Conservation (phyloP, 768 basidiomycete species). For the Phlegmacium glaucopus region DNA sequence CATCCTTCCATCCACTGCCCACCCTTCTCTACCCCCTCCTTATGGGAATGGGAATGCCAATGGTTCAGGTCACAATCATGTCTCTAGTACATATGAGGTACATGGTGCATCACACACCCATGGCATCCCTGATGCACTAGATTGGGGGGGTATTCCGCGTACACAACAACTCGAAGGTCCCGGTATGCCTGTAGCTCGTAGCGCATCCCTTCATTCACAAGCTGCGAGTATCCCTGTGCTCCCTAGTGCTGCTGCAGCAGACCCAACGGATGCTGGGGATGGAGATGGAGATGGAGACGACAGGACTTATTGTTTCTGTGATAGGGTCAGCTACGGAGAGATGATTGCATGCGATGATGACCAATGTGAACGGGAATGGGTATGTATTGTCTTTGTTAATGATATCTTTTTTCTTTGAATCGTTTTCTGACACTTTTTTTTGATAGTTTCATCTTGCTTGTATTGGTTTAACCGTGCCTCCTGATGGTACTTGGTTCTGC, state of each 20-base stretch:
- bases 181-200: slow-evolving; percentile 69
- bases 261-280: slow-evolving; percentile 41
- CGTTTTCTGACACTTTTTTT: slow-evolving; percentile 1
- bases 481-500: slow-evolving; percentile 77
- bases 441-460: slow-evolving; percentile 77
- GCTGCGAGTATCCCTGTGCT: slow-evolving; percentile 29
- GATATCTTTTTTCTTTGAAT: slow-evolving; percentile 4
- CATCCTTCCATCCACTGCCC: slow-evolving; percentile 47
- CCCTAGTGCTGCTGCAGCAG: slow-evolving; percentile 33
- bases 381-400: slow-evolving; percentile 38
- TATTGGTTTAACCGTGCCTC: slow-evolving; percentile 61
- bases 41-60: slow-evolving; percentile 29
- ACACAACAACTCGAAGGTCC: slow-evolving; percentile 69
- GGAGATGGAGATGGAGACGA: slow-evolving; percentile 59
- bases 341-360: slow-evolving; percentile 93
- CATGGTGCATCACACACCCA: slow-evolving; percentile 26
- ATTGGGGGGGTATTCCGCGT: slow-evolving; percentile 52
- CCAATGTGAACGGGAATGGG: slow-evolving; percentile 87
- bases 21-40: slow-evolving; percentile 53
- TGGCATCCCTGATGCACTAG: slow-evolving; percentile 30
- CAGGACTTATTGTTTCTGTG: slow-evolving; percentile 82
- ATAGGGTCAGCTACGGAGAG: slow-evolving; percentile 82
- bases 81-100: slow-evolving; percentile 38
- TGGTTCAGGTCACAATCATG: slow-evolving; percentile 31
- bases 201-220: slow-evolving; percentile 29